phyloP scores from a whole-genome alignment of 768 basidiomycete species.

The Asterophora lycoperdoides region DNA sequence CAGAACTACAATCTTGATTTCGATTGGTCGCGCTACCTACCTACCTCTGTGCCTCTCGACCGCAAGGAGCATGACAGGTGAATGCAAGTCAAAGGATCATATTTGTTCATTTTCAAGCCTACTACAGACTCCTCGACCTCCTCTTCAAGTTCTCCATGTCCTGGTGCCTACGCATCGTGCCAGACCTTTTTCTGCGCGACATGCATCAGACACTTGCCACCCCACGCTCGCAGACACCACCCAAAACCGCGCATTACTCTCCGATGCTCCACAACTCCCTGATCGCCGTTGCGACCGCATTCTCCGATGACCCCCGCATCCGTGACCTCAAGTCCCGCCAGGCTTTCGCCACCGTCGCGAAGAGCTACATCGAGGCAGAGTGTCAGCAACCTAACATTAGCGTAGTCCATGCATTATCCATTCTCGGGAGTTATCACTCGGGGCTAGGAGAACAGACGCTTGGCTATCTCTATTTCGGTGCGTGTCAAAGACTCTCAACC shows the following conservation, averaged over 20 bases:
- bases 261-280: slow-evolving; percentile 71
- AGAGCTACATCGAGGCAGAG: slow-evolving; percentile 43
- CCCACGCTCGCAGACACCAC: slow-evolving; percentile 33
- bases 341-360: slow-evolving; percentile 39
- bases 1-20: slow-evolving; percentile 41
- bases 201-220: slow-evolving; percentile 39
- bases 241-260: slow-evolving; percentile 57
- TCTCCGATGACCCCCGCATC: slow-evolving; percentile 41
- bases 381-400: slow-evolving; percentile 43
- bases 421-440: slow-evolving; percentile 43
- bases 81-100: slow-evolving; percentile 8
- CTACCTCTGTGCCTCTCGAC: slow-evolving; percentile 36
- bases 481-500: slow-evolving; percentile 3
- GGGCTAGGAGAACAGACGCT: slow-evolving; percentile 44
- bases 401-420: slow-evolving; percentile 39
- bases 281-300: slow-evolving; percentile 40
- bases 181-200: slow-evolving; percentile 45
- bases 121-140: slow-evolving; percentile 37
- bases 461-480: slow-evolving; percentile 47
- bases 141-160: slow-evolving; percentile 46
- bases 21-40: slow-evolving; percentile 48
- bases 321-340: slow-evolving; percentile 39
- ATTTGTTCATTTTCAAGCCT: not conserved
- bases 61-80: slow-evolving; percentile 43
- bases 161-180: slow-evolving; percentile 47